Percentiles rank a stretch among this genome's conserved stretches.
phyloP scores from a whole-genome alignment of 169 alveolate species.

The Plasmodium vivax region DNA sequence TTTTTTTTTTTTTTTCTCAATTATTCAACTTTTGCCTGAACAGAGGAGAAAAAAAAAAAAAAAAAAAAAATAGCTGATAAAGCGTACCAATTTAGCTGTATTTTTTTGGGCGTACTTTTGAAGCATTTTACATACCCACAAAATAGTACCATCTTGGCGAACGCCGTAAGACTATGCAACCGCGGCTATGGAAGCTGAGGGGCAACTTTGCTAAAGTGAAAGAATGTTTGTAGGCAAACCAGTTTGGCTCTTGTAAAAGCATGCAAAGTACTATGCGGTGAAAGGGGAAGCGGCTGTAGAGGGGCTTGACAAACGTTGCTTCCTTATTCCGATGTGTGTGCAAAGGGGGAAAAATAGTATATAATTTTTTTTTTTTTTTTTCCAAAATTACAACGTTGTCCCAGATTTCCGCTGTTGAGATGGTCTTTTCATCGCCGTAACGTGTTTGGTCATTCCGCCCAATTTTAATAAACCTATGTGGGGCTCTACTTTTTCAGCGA shows the following conservation, averaged over 20 bases:
- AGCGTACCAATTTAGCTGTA: neutral
- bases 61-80: neutral
- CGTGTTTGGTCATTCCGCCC: neutral
- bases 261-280: neutral
- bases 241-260: neutral
- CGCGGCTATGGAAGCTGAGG: neutral
- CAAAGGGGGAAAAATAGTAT: neutral
- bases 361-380: neutral
- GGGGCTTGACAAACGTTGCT: neutral
- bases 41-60: neutral
- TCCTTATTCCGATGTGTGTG: neutral
- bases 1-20: neutral
- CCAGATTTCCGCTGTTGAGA: neutral
- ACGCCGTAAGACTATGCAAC: neutral
- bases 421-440: neutral
- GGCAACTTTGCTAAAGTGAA: neutral
- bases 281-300: neutral
- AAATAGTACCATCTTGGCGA: neutral
- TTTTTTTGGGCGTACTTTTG: slow-evolving; percentile 3
- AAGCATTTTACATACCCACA: neutral
- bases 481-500: neutral
- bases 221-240: neutral
- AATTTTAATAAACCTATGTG: neutral
- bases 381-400: neutral
- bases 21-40: neutral